A percentile compares a stretch with the other conserved stretches of the same genome.
These are phyloP conservation scores for Eucalyptus leucophloia DNA, from an alignment of 345 rosid genomes.

Conservation along the genomic window DNA sequence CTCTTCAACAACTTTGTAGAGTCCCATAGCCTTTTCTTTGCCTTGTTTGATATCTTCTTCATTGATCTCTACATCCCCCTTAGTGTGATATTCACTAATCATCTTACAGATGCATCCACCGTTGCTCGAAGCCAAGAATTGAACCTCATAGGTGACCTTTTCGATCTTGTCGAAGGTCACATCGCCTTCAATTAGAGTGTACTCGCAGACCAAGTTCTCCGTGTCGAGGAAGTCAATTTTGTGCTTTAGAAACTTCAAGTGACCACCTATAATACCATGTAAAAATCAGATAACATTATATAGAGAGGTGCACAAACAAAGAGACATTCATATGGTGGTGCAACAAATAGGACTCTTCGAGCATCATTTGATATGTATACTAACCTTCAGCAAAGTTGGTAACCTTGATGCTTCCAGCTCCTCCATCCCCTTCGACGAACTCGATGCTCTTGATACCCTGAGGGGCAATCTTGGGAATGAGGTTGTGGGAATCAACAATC, in stretches of 20 bases:
- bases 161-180: constrained; percentile 2
- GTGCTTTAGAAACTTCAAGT: constrained; percentile 1
- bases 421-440: neutral
- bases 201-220: neutral
- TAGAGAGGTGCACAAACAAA: neutral
- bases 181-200: constrained; percentile 17
- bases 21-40: neutral
- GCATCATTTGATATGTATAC: neutral
- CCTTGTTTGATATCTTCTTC: constrained; percentile 9
- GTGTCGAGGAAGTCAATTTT: constrained; percentile 14
- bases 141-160: constrained; percentile 1
- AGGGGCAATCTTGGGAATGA: neutral
- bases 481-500: neutral
- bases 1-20: constrained; percentile 9
- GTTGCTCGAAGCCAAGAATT: neutral
- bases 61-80: neutral
- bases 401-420: neutral
- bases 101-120: constrained; percentile 12
- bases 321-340: neutral
- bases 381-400: neutral
- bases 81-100: neutral
- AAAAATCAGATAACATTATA: neutral
- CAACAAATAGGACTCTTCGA: neutral
- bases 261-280: neutral
- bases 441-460: neutral